Conservation (phyloP, 148 eudicot species). For the Fagopyrum homotropicum region DNA sequence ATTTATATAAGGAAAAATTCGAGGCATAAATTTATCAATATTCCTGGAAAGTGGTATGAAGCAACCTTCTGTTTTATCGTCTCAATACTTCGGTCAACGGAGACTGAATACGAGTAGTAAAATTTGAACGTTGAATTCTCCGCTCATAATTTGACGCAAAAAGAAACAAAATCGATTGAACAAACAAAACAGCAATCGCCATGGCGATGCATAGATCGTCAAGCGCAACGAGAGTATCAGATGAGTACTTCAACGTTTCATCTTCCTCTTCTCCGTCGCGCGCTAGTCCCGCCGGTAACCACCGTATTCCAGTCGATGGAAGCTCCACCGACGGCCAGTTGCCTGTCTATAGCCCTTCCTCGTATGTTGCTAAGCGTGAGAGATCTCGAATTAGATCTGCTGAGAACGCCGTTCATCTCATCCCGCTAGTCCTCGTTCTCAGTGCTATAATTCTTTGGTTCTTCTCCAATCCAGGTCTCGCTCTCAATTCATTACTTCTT, state of each 20-base stretch:
- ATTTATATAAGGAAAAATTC: too few relatives aligned
- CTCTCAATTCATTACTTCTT: background rate
- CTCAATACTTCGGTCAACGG: too few relatives aligned
- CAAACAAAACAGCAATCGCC: background rate
- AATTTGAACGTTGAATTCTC: background rate
- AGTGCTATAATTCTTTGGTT: conserved; percentile 65
- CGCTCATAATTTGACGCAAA: background rate
- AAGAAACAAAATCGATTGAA: background rate
- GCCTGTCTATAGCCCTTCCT: conserved; percentile 40
- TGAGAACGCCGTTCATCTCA: conserved; percentile 60
- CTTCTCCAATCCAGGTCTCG: conserved; percentile 56
- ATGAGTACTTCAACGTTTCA: conserved; percentile 30
- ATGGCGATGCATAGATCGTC: conserved; percentile 53
- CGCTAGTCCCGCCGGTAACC: background rate
- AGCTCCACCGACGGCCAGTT: conserved; percentile 19
- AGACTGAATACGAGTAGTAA: background rate
- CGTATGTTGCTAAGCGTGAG: conserved; percentile 44
- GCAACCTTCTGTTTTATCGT: too few relatives aligned
- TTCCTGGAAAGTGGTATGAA: too few relatives aligned
- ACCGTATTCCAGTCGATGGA: conserved; percentile 1
- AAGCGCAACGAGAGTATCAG: conserved; percentile 57
- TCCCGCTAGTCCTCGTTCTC: conserved; percentile 55
- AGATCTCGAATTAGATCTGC: conserved; percentile 50
- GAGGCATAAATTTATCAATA: too few relatives aligned
- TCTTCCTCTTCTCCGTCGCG: conserved; percentile 23